A percentile compares a stretch with the other conserved stretches of the same genome.
Evolutionary conservation across 2,329 filamentous ascomycete genomes (phyloP).

Genomic region (Fusarium goolgardi): DNA sequence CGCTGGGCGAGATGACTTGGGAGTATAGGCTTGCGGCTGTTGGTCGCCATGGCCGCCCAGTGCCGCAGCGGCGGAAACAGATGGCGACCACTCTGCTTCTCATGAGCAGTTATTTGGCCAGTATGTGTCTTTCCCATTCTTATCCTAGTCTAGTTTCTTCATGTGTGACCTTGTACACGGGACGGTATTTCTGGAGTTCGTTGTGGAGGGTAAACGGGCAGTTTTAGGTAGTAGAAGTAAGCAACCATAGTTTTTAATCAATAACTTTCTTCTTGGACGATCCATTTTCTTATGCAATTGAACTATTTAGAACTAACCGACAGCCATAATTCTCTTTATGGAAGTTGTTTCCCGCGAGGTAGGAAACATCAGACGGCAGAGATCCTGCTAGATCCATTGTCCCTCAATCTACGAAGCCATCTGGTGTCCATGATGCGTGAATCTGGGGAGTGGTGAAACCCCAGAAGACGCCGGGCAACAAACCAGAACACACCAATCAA

Average conservation of each 20-base stretch:
- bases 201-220: not conserved
- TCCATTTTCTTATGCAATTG: constrained; percentile 30
- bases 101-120: constrained; percentile 31
- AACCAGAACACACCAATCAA: constrained; percentile 8
- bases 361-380: constrained; percentile 62
- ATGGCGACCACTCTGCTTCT: constrained; percentile 36
- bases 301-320: constrained; percentile 42
- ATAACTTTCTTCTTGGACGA: constrained; percentile 15
- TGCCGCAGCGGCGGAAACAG: constrained; percentile 35
- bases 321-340: constrained; percentile 26
- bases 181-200: constrained; percentile 21
- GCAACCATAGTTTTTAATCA: constrained; percentile 1
- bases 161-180: constrained; percentile 38
- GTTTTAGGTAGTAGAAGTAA: constrained; percentile 13
- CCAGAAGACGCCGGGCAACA: constrained; percentile 15
- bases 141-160: constrained; percentile 31
- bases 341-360: constrained; percentile 53
- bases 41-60: constrained; percentile 35
- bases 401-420: constrained; percentile 63
- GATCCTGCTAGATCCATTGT: constrained; percentile 72
- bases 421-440: constrained; percentile 11
- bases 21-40: constrained; percentile 45
- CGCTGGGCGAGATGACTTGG: constrained; percentile 48
- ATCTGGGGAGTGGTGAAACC: not conserved
- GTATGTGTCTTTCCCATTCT: constrained; percentile 42